Evolutionary conservation across 306 rosid species (phyloP), one percentile per base, ranked within the genome.

Genomic region (Spatholobus suberectus): DNA sequence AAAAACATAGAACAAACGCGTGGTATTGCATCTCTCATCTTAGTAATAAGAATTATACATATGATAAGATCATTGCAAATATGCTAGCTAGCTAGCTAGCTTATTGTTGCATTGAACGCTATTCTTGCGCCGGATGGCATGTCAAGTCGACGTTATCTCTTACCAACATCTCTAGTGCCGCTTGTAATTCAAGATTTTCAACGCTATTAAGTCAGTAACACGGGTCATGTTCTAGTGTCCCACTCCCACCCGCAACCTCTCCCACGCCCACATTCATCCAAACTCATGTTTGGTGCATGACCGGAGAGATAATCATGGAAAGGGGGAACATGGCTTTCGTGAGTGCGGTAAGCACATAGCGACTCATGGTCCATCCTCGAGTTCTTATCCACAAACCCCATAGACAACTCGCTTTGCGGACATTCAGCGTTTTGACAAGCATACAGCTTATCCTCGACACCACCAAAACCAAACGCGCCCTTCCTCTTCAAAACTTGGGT

Each of bases 311-410:
- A 70, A 20, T 49, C 76, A 8, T 37, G 23, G 0, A 63, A 82
- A 0, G n/a, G n/a, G n/a, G 78, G 26, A 57, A 35, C 35, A 3
- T 21, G 44, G 8, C 14, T 14, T 4, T 2, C 32, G 37, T 32
- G 44, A 1, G 4, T 2, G 0, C 58, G 20, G 34, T 43, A 74
- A 70, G 38, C 73, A 81, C 85, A 79, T 0, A 14, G 17, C 0
- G 76, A 55, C 1, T 86, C 77, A 15, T 86, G 85, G 24, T 70
- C 66, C 58, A 40, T 63, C 81, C 88, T 85, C 1, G 46, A 20
- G 58, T 75, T 90, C 41, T 75, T 88, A 24, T 90, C 88, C 10
- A 46, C 1, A 43, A 88, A 84, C 11, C 88, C 86, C 47, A 59
- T 4, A 32, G 46, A 67, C 34, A 55, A 17, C 9, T 81, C 84